These are phyloP conservation scores for Zea luxurians DNA, from an alignment of 176 grass and related monocot species.

Conservation along the genomic window DNA sequence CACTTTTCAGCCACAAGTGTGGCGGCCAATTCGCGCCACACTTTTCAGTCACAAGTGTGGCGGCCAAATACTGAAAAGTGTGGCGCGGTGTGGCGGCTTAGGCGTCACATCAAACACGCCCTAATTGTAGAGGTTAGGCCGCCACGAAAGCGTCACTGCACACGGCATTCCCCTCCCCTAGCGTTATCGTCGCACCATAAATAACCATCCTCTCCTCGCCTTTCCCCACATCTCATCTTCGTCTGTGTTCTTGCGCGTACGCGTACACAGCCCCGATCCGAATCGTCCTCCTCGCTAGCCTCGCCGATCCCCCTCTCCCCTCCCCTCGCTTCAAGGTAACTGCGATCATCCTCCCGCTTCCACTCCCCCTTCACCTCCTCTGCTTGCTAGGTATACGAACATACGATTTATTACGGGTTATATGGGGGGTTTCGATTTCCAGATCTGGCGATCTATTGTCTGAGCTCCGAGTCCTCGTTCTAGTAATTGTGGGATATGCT, in stretches of 20 bases:
- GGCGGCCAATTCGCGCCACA: too few relatives aligned
- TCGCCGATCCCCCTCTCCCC: not conserved
- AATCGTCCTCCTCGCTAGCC: not conserved
- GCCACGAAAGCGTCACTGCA: constrained; percentile 45
- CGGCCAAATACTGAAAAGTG: too few relatives aligned
- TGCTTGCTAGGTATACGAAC: too few relatives aligned
- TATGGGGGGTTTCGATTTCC: not conserved
- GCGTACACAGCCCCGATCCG: not conserved
- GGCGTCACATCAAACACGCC: too few relatives aligned
- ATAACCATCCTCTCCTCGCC: not conserved
- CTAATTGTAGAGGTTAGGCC: too few relatives aligned
- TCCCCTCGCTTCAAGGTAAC: constrained; percentile 34
- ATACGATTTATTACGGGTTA: not conserved
- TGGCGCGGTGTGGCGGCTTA: too few relatives aligned
- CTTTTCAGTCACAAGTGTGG: too few relatives aligned
- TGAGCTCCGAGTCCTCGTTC: too few relatives aligned
- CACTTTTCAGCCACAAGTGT: too few relatives aligned
- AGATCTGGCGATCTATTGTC: not conserved
- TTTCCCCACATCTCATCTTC: not conserved
- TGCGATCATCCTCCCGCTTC: not conserved
- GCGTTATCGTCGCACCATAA: not conserved
- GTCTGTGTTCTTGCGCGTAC: not conserved
- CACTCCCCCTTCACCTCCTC: not conserved
- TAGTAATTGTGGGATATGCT: not conserved
- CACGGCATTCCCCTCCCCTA: not conserved